A percentile compares a stretch with the other conserved stretches of the same genome.
These are phyloP conservation scores for Tuber brumale DNA, from an alignment of 495 filamentous ascomycete species.

Conservation along the genomic window DNA sequence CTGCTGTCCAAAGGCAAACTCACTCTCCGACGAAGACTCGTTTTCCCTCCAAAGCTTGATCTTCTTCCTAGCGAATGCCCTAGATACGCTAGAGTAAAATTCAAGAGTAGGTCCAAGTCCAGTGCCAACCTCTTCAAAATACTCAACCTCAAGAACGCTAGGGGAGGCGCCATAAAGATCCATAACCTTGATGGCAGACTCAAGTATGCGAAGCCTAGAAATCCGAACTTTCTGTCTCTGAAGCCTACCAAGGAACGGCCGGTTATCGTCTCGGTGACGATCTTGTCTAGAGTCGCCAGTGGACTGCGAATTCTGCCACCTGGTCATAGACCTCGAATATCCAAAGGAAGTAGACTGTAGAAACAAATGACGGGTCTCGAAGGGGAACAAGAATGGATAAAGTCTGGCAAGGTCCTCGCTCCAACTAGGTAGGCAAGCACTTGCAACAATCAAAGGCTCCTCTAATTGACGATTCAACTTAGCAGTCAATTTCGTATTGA, in stretches of 20 bases:
- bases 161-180: constrained; percentile 94
- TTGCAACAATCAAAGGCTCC: constrained; percentile 96
- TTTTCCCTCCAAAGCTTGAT: constrained; percentile 93
- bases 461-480: constrained; percentile 96
- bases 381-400: constrained; percentile 98
- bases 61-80: constrained; percentile 95
- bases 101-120: constrained; percentile 94
- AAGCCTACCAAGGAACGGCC: constrained; percentile 84
- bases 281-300: constrained; percentile 72
- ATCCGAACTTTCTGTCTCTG: constrained; percentile 98
- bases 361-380: constrained; percentile 96
- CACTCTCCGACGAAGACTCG: constrained; percentile 64
- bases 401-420: constrained; percentile 93
- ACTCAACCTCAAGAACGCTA: constrained; percentile 94
- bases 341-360: constrained; percentile 97
- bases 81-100: constrained; percentile 97
- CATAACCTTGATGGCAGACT: constrained; percentile 99
- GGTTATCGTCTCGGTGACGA: constrained; percentile 69
- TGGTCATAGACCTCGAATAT: constrained; percentile 92
- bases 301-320: constrained; percentile 89
- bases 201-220: constrained; percentile 81
- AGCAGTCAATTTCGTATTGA: constrained; percentile 98
- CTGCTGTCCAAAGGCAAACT: constrained; percentile 77
- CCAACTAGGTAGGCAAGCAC: constrained; percentile 93
- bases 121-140: constrained; percentile 97